These are phyloP conservation scores for Xerocomellus intermedius DNA, from an alignment of 768 basidiomycete genomes.

Conservation along the genomic window DNA sequence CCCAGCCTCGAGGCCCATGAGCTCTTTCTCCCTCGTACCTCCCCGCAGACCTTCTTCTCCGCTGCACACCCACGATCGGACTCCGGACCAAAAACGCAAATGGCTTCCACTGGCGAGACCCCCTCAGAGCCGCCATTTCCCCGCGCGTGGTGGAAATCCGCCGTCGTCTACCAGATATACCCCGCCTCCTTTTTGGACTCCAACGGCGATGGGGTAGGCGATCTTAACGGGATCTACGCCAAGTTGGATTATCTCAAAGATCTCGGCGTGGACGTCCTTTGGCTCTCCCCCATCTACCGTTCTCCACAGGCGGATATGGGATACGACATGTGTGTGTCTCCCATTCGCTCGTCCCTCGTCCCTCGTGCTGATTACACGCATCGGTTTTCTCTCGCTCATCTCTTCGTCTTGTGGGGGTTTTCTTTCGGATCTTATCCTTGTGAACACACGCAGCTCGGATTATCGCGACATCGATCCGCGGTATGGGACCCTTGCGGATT, in stretches of 20 bases:
- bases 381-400: neutral
- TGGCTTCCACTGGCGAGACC: slow-evolving; percentile 1
- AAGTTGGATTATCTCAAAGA: slow-evolving; percentile 70
- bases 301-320: slow-evolving; percentile 73
- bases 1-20: slow-evolving; percentile 19
- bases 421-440: slow-evolving; percentile 14
- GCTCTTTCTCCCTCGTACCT: slow-evolving; percentile 11
- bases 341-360: neutral
- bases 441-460: slow-evolving; percentile 46
- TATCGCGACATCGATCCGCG: slow-evolving; percentile 62
- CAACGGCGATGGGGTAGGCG: slow-evolving; percentile 70
- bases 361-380: neutral
- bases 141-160: slow-evolving; percentile 56
- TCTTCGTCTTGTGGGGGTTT: neutral
- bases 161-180: slow-evolving; percentile 66
- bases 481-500: slow-evolving; percentile 63
- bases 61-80: neutral
- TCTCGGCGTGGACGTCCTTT: slow-evolving; percentile 65
- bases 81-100: neutral
- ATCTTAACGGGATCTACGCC: slow-evolving; percentile 60
- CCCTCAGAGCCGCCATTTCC: slow-evolving; percentile 20
- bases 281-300: slow-evolving; percentile 62
- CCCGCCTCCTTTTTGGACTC: slow-evolving; percentile 69
- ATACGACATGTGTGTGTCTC: slow-evolving; percentile 55
- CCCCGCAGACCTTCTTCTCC: slow-evolving; percentile 12